Conservation (phyloP, 73 alveolate genomes). For the Tetrahymena malaccensis region DNA sequence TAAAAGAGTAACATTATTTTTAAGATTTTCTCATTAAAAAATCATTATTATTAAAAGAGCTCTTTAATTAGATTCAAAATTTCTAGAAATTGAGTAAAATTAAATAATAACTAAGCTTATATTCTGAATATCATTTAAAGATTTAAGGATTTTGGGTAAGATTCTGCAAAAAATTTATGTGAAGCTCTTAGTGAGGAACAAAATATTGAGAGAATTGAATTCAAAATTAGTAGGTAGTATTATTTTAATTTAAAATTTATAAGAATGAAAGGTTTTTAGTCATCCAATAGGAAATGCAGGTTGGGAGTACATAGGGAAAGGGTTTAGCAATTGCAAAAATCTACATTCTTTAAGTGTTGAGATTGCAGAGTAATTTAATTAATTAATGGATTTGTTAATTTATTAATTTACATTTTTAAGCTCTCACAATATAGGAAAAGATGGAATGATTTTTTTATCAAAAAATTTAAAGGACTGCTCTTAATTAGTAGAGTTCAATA, state of each 20-base stretch:
- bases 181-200: neutral
- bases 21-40: neutral
- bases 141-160: neutral
- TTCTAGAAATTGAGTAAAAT: neutral
- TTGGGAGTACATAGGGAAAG: neutral
- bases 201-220: neutral
- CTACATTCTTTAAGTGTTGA: neutral
- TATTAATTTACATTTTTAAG: neutral
- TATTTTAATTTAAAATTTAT: neutral
- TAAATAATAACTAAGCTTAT: neutral
- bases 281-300: neutral
- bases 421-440: neutral
- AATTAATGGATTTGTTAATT: no score
- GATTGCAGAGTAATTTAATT: neutral
- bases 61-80: neutral
- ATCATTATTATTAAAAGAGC: neutral
- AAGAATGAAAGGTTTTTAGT: neutral
- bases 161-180: neutral
- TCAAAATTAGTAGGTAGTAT: neutral
- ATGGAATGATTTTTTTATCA: neutral
- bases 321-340: neutral
- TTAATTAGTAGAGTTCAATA: neutral
- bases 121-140: neutral
- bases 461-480: neutral
- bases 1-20: neutral